Evolutionary conservation across 129 eudicot genomes (phyloP), one percentile per base, ranked within the genome.

Genomic region (Helianthus tuberosus): DNA sequence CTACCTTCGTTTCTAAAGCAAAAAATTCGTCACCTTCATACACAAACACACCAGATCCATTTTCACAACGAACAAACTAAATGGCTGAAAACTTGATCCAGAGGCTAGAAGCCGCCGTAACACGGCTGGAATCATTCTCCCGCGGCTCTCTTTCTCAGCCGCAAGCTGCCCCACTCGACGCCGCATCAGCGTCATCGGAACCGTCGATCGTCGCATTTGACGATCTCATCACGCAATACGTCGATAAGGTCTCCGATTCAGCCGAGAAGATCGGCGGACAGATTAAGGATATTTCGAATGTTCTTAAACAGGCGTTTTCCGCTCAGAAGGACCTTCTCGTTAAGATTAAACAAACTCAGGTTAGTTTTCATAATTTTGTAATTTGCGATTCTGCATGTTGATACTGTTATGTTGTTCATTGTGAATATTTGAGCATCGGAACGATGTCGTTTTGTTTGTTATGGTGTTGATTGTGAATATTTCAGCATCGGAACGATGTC

Each of bases 201-300:
- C 96, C 99, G 52, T 86, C 99, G 38, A 88, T 89, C 50, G 46
- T 72, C 38, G 98, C 97, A 50, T 94, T 79, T 41, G 98, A 79
- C 17, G 96, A 94, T 83, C 85, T 94, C 77, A 73, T 86, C 12
- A 69, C 87, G 62, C 75, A 77, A 66, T 71, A 41, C 35, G 77
- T 94, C 5, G 84, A 72, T 68, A 84, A 84, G 87, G 82, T 94
- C 36, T 59, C 78, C 23, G 66, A 35, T 53, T 82, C 94, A 17
- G 92, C 83, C 13, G 88, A 79, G 79, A 91, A 89, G 83, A 91
- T 95, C 8, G 99, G 99, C 13, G 97, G 91, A 77, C 91, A 91
- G 71, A 92, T 91, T 69, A 20, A 74, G 73, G 96, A 95, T 23
- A 80, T 86, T 17, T 77, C 97, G n/a, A 89, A 64, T 78, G 71